Percentiles rank a stretch among this genome's conserved stretches.
phyloP scores from a whole-genome alignment of 176 grass and related monocot genomes.

The Cenchrus fungigraminus region DNA sequence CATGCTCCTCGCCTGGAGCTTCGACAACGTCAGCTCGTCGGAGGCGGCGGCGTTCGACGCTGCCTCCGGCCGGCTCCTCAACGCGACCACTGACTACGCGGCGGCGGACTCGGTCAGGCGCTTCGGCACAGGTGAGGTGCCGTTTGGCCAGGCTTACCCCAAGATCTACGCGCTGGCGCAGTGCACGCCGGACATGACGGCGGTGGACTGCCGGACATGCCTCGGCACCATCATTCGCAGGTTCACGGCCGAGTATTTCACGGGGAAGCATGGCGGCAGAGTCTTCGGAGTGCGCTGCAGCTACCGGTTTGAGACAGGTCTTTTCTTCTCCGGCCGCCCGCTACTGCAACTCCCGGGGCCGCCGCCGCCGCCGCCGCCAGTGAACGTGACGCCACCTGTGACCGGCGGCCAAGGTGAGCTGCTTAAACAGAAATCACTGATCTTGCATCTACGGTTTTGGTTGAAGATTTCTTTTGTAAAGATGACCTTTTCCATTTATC shows the following conservation, averaged over 20 bases:
- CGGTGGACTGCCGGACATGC: conserved; percentile 45
- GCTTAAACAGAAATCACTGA: background rate
- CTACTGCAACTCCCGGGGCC: conserved; percentile 26
- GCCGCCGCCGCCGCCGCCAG: background rate
- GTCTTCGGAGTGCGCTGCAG: conserved; percentile 53
- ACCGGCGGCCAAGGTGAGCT: conserved; percentile 1
- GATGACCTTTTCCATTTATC: background rate
- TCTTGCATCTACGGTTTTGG: background rate
- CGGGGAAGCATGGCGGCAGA: conserved; percentile 36
- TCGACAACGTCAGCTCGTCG: conserved; percentile 6
- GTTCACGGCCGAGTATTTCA: conserved; percentile 16
- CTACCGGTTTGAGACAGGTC: conserved; percentile 49
- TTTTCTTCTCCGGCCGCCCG: conserved; percentile 47
- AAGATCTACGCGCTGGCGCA: conserved; percentile 56
- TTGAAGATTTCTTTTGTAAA: background rate
- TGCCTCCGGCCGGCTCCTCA: conserved; percentile 43
- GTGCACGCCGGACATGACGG: conserved; percentile 60
- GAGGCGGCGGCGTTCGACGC: background rate
- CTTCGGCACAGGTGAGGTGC: conserved; percentile 50
- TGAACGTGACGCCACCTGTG: background rate
- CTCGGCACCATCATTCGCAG: conserved; percentile 25
- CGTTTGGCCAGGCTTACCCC: background rate
- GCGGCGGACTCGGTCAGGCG: conserved; percentile 19
- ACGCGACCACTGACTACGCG: conserved; percentile 42
- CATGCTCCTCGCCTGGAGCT: background rate